A percentile compares a stretch with the other conserved stretches of the same genome.
Evolutionary conservation across 2,329 filamentous ascomycete species (phyloP).

Genomic region (Xylariaceae sp.): DNA sequence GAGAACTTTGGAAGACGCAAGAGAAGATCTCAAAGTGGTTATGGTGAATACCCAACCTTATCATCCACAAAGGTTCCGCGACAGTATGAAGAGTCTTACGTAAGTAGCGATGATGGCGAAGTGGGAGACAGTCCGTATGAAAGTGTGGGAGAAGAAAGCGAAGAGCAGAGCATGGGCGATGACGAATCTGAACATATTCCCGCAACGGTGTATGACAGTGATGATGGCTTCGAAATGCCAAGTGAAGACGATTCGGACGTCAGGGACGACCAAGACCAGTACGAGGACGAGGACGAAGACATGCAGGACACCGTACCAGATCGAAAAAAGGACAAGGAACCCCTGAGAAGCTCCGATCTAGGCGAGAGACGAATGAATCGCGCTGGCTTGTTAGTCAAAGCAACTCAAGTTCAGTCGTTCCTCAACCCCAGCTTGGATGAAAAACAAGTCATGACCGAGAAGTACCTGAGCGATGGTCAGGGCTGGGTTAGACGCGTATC

Average conservation of each 20-base stretch:
- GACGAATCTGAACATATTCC: not conserved
- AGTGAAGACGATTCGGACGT: not conserved
- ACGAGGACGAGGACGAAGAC: not conserved
- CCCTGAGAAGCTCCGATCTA: not conserved
- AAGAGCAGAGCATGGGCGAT: not conserved
- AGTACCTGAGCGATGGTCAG: no score
- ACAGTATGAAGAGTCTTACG: not conserved
- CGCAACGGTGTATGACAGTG: not conserved
- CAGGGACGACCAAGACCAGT: not conserved
- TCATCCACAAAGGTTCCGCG: not conserved
- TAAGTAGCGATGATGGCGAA: not conserved
- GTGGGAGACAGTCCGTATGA: not conserved
- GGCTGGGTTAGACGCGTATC: no score
- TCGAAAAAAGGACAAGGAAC: conserved; percentile 2
- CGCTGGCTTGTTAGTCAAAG: not conserved
- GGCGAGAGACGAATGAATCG: not conserved
- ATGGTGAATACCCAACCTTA: not conserved
- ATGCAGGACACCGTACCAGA: not conserved
- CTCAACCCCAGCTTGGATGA: not conserved
- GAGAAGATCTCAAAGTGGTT: not conserved
- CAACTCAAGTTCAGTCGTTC: not conserved
- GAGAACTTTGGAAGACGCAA: conserved; percentile 33
- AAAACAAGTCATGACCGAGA: not conserved
- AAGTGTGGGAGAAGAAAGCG: conserved; percentile 1
- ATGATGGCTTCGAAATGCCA: not conserved